Base-by-base conservation (phyloP, 352 stramenopile genomes). In the Plasmopara viticola region DNA sequence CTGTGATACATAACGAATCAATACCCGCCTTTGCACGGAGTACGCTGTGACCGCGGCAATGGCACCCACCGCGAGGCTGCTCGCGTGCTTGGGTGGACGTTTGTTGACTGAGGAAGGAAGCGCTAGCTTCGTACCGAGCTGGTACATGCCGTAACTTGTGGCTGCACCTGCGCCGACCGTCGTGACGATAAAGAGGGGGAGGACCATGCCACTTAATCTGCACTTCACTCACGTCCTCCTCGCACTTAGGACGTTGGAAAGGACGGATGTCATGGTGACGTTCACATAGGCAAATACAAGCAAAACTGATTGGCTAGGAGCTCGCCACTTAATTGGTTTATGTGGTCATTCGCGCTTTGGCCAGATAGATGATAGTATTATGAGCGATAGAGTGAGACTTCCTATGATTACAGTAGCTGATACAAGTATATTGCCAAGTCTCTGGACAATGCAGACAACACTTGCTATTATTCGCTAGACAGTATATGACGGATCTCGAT, bases 381-480 rank as follows among this genome's bases (percentile, higher is more conserved):
- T 44, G 12, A 33, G 13, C 10, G 15, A 44, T 29, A 33, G 30
- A 44, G 12, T 15, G 38, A 56, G 44, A 17, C n/a, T 67, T 74
- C 53, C 60, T 14, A 79, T 89, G 78, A 89, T 87, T 87, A 87
- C 37, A 78, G 67, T 84, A 85, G 76, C 70, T 62, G 20, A 69
- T 43, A 71, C 57, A 62, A 74, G 61, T 62, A 63, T 48, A 53
- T 62, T 60, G 56, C 61, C 48, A 63, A 86, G 72, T 74, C 66
- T 47, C 42, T 48, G 56, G 59, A 70, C 71, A 38, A 69, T 89
- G 78, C 69, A 72, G 78, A 89, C 60, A 41, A 60, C 56, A 62
- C 53, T 75, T 78, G 68, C 78, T 89, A 88, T 86, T 71, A 68
- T 68, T 86, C 76, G 78, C 78, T 89, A 89, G 78, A 89, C 75